Evolutionary conservation across 768 basidiomycete genomes (phyloP), one percentile per base, ranked within the genome.

Genomic region (Trametes maxima): DNA sequence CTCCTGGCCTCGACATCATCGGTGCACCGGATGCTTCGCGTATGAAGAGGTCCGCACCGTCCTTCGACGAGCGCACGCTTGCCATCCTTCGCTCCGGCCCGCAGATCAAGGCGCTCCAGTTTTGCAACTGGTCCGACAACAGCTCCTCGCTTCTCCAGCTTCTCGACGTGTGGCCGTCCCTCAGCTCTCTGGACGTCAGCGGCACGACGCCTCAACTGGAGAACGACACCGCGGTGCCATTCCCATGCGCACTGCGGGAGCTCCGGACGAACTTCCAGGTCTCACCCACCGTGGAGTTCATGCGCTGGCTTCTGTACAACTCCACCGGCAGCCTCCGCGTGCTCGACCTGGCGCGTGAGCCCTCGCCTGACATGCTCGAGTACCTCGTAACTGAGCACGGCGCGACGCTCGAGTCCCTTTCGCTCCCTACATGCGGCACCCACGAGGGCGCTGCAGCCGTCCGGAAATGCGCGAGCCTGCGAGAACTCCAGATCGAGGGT

Each of bases 101-200:
- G 1, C 82, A 85, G 63, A 75, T 79, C 33, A 69, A 73, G 8
- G 73, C 78, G 5, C 77, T 91, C 5, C 80, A 81, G 56, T 86
- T 91, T 67, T 82, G 80, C 69, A 90, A 91, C 69, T 90, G 87
- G 87, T 85, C 89, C 12, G 82, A 85, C 62, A 85, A 87, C 68
- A 73, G 79, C 51, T 73, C 82, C 42, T 75, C 81, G 16, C 74
- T 90, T 53, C 74, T 78, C 48, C 85, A 88, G 71, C 80, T 91
- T 42, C 82, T 90, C 63, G 79, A 82, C 53, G 75, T 86, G 57
- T 90, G 85, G 83, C 80, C 87, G 2, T 76, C 79, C 16, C 73
- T 91, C 57, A 75, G 75, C 54, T 79, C 80, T 21, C 80, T 91
- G 33, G 45, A 60, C 46, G 63, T 71, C 60, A 80, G 82, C 59